Percentiles rank a stretch among this genome's conserved stretches.
Conservation (phyloP, 176 grass and related monocot genomes). For the Leersia perrieri region DNA sequence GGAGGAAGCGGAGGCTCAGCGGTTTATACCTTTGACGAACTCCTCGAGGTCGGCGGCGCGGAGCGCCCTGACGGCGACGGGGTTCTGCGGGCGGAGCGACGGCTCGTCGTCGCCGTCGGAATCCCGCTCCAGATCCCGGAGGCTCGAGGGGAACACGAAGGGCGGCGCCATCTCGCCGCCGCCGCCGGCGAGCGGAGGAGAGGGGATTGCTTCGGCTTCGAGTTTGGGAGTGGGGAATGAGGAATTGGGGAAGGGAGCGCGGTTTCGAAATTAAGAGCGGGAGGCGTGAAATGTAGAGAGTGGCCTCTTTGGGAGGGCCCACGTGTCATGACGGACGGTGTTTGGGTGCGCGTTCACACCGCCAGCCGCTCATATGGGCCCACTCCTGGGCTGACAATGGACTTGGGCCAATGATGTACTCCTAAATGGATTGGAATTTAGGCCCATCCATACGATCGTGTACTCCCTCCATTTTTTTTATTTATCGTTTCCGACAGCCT, state of each 20-base stretch:
- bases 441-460: no score
- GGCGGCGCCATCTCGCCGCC: conserved; percentile 55
- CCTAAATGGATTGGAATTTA: no score
- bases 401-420: no score
- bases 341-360: background rate
- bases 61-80: conserved; percentile 54
- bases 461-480: no score
- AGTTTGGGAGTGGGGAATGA: background rate
- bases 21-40: conserved; percentile 80
- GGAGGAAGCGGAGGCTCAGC: background rate
- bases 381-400: background rate
- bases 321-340: background rate
- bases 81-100: conserved; percentile 52
- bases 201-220: background rate
- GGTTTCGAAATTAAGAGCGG: conserved; percentile 50
- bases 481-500: no score
- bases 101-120: conserved; percentile 34
- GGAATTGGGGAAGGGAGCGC: background rate
- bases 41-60: conserved; percentile 82
- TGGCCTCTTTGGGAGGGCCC: background rate
- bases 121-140: conserved; percentile 70
- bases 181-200: conserved; percentile 11
- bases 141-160: conserved; percentile 70
- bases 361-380: background rate
- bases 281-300: conserved; percentile 31